A percentile compares a stretch with the other conserved stretches of the same genome.
Evolutionary conservation across 768 basidiomycete species (phyloP).

Genomic region (Crassisporium funariophilum): DNA sequence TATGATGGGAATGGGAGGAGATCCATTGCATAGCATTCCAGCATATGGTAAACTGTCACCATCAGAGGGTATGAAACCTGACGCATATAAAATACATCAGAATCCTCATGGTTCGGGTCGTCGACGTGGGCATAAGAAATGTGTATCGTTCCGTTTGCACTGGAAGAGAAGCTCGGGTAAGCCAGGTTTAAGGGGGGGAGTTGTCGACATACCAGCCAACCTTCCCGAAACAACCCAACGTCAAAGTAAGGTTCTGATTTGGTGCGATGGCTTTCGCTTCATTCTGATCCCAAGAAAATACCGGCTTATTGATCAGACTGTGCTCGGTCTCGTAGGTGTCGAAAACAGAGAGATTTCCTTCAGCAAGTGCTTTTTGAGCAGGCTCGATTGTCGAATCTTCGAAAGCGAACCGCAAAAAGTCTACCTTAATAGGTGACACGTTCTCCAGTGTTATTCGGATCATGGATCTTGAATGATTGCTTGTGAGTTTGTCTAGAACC

Average conservation of each 20-base stretch:
- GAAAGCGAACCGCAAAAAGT: slow-evolving; percentile 85
- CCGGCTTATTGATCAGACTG: slow-evolving; percentile 72
- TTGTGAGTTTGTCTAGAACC: slow-evolving; percentile 8
- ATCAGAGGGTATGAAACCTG: slow-evolving; percentile 86
- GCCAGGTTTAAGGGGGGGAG: too few species aligned
- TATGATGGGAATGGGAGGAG: slow-evolving; percentile 65
- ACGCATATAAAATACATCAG: slow-evolving; percentile 77
- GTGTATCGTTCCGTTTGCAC: slow-evolving; percentile 77
- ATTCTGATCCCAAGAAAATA: slow-evolving; percentile 74
- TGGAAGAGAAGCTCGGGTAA: too few species aligned
- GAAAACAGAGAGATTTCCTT: slow-evolving; percentile 78
- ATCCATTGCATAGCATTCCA: slow-evolving; percentile 85
- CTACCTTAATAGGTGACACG: slow-evolving; percentile 76
- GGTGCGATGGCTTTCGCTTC: slow-evolving; percentile 58
- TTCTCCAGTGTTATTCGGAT: slow-evolving; percentile 91
- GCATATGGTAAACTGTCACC: slow-evolving; percentile 94
- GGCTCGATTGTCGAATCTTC: slow-evolving; percentile 87
- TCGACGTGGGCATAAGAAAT: slow-evolving; percentile 80
- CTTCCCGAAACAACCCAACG: slow-evolving; percentile 83
- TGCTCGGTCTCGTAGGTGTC: slow-evolving; percentile 92
- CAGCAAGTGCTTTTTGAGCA: slow-evolving; percentile 74
- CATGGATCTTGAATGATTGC: slow-evolving; percentile 58
- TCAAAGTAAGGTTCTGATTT: slow-evolving; percentile 68
- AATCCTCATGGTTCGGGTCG: slow-evolving; percentile 38
- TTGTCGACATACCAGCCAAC: slow-evolving; percentile 77